Percentiles rank a stretch among this genome's conserved stretches.
Conservation (phyloP, 306 rosid species). For the Carpinus viminea region DNA sequence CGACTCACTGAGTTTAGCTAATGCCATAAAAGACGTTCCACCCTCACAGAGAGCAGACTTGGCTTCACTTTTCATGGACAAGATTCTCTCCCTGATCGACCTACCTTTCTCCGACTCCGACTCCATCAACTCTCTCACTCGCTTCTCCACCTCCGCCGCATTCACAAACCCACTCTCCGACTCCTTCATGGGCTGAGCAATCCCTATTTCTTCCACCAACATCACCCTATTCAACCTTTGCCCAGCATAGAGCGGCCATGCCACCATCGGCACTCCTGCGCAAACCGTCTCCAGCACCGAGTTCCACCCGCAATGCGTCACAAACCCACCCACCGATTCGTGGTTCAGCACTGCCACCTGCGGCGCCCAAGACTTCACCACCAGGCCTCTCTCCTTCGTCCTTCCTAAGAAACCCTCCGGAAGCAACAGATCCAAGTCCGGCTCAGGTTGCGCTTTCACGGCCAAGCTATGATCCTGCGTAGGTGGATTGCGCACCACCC, state of each 20-base stretch:
- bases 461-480: not conserved
- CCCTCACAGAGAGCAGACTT: slow-evolving; percentile 20
- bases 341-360: slow-evolving; percentile 49
- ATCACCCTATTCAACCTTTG: slow-evolving; percentile 41
- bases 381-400: slow-evolving; percentile 46
- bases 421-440: slow-evolving; percentile 35
- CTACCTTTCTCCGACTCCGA: slow-evolving; percentile 31
- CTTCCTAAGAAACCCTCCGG: slow-evolving; percentile 48
- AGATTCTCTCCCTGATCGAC: not conserved
- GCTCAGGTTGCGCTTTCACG: slow-evolving; percentile 7
- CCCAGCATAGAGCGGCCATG: slow-evolving; percentile 17
- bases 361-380: slow-evolving; percentile 55
- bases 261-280: slow-evolving; percentile 39
- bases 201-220: slow-evolving; percentile 50
- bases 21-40: slow-evolving; percentile 27
- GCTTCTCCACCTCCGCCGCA: slow-evolving; percentile 32
- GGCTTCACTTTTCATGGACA: slow-evolving; percentile 9
- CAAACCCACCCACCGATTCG: slow-evolving; percentile 58
- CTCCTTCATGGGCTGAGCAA: slow-evolving; percentile 44
- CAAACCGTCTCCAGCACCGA: slow-evolving; percentile 42
- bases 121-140: slow-evolving; percentile 46
- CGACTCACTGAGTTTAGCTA: slow-evolving; percentile 10
- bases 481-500: slow-evolving; percentile 51
- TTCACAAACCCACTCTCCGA: not conserved
- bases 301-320: slow-evolving; percentile 40